A percentile compares a stretch with the other conserved stretches of the same genome.
Conservation (phyloP, 495 filamentous ascomycete genomes). For the Xylaria venustula region DNA sequence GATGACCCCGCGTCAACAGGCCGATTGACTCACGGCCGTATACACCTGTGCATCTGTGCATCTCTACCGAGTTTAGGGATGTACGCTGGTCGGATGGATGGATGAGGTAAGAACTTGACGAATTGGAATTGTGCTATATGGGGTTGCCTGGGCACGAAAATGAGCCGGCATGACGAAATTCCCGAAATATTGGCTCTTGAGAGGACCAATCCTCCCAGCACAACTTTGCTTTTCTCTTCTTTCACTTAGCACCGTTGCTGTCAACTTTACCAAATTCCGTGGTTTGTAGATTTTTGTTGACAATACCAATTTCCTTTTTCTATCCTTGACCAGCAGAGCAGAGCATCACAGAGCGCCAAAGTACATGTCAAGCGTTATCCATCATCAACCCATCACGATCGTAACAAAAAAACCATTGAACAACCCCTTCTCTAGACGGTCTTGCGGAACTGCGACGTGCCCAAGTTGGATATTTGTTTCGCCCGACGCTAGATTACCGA, state of each 20-base stretch:
- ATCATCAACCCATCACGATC: neutral
- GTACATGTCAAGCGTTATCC: slow-evolving; percentile 5
- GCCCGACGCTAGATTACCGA: slow-evolving; percentile 13
- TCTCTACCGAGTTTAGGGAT: too few relatives aligned
- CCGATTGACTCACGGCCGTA: too few relatives aligned
- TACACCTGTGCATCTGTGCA: too few relatives aligned
- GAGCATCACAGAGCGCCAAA: slow-evolving; percentile 11
- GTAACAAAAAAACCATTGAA: slow-evolving; percentile 1
- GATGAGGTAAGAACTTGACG: neutral
- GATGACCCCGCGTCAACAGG: too few relatives aligned
- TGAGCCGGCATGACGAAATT: neutral
- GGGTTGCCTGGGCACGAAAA: neutral
- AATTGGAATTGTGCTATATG: neutral
- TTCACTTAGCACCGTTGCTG: neutral
- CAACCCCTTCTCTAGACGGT: neutral
- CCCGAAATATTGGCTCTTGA: neutral
- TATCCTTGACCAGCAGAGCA: slow-evolving; percentile 15
- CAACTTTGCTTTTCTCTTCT: neutral
- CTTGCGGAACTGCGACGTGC: slow-evolving; percentile 13
- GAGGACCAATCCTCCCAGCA: neutral
- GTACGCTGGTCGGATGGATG: too few relatives aligned
- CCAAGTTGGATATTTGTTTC: slow-evolving; percentile 11
- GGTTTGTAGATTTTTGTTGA: slow-evolving; percentile 2
- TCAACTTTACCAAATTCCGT: neutral
- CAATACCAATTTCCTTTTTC: slow-evolving; percentile 13